Conservation (phyloP, 768 basidiomycete genomes). For the Pisolithus orientalis region DNA sequence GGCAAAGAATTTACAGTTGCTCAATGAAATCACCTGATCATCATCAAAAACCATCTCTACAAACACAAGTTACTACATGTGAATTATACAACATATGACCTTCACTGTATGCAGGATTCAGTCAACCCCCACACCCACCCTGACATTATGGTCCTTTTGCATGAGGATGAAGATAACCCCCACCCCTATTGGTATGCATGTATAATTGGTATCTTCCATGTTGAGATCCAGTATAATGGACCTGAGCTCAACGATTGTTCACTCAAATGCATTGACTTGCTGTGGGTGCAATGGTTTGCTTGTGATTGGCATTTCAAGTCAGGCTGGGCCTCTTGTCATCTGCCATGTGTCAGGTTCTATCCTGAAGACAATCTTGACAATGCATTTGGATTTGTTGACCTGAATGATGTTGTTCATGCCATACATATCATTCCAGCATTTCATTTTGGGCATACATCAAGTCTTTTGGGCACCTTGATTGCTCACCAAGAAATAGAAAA, state of each 20-base stretch:
- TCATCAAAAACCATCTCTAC: conserved; percentile 21
- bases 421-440: no score
- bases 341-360: conserved; percentile 26
- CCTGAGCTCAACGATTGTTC: background rate
- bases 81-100: conserved; percentile 28
- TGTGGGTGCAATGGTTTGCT: conserved; percentile 24
- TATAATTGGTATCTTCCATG: conserved; percentile 14
- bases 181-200: conserved; percentile 35
- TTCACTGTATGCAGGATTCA: conserved; percentile 28
- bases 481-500: no score
- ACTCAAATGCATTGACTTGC: conserved; percentile 15
- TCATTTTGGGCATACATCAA: no score
- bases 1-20: conserved; percentile 9
- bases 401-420: no score
- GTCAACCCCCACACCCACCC: conserved; percentile 32
- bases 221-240: background rate
- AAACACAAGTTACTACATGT: conserved; percentile 18
- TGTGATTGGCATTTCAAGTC: conserved; percentile 11
- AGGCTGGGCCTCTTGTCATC: conserved; percentile 21
- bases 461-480: no score
- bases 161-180: conserved; percentile 14
- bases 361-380: conserved; percentile 5
- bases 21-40: conserved; percentile 13
- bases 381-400: no score
- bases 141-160: conserved; percentile 32